phyloP scores from a whole-genome alignment of 805 yeast species.

The Candida ulmi region DNA sequence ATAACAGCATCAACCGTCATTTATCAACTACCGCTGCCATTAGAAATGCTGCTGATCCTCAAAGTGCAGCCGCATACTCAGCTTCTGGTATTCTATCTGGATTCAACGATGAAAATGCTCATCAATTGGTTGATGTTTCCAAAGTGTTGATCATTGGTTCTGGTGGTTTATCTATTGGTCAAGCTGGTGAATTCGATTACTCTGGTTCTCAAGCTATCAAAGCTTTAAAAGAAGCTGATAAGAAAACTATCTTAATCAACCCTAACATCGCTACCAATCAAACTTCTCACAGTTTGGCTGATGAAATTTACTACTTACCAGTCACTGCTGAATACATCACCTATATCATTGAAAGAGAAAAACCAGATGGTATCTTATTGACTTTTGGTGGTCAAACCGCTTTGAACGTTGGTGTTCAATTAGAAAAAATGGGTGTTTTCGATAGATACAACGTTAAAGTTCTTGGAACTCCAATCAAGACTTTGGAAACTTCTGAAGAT shows the following conservation, averaged over 20 bases:
- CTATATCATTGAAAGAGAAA: conserved; percentile 91
- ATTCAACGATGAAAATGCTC: conserved; percentile 55
- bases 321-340: conserved; percentile 96
- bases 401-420: conserved; percentile 89
- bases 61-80: conserved; percentile 37
- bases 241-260: conserved; percentile 78
- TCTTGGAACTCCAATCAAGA: conserved; percentile 94
- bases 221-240: conserved; percentile 87
- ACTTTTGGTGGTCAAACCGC: conserved; percentile 99
- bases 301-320: conserved; percentile 91
- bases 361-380: conserved; percentile 91
- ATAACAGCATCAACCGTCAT: conserved; percentile 5
- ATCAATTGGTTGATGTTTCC: conserved; percentile 71
- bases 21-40: conserved; percentile 16
- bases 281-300: conserved; percentile 92
- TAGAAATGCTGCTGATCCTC: conserved; percentile 12
- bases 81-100: conserved; percentile 57
- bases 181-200: conserved; percentile 97
- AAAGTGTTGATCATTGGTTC: conserved; percentile 93
- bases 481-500: conserved; percentile 95
- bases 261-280: conserved; percentile 97
- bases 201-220: conserved; percentile 97
- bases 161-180: conserved; percentile 96
- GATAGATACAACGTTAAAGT: conserved; percentile 90
- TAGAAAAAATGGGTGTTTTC: conserved; percentile 92